Evolutionary conservation across 208 protist species (phyloP).

Genomic region (Angomonas desouzai): DNA sequence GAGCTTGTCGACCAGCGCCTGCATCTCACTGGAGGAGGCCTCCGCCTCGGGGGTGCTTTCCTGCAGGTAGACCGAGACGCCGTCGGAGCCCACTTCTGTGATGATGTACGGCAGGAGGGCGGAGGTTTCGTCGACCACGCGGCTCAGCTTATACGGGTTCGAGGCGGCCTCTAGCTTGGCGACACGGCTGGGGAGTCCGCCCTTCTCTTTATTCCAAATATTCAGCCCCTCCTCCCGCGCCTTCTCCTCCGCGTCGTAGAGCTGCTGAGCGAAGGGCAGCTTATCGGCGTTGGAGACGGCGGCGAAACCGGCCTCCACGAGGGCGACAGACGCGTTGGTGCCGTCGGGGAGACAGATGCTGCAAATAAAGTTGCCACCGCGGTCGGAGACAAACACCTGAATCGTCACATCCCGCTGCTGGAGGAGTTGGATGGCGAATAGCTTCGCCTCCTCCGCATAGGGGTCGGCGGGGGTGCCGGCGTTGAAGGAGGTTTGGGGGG

Average conservation of each 20-base stretch:
- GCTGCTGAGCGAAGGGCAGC: constrained; percentile 67
- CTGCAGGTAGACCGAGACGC: constrained; percentile 73
- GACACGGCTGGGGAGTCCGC: constrained; percentile 53
- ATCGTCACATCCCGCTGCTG: constrained; percentile 82
- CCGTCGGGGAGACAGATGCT: constrained; percentile 56
- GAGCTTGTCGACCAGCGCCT: constrained; percentile 53
- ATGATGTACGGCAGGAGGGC: constrained; percentile 42
- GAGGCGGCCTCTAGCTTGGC: constrained; percentile 52
- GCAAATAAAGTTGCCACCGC: constrained; percentile 84
- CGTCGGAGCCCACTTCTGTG: constrained; percentile 70
- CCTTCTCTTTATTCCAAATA: constrained; percentile 49
- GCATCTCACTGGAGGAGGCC: constrained; percentile 35
- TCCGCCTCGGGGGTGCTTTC: constrained; percentile 37
- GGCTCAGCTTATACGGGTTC: constrained; percentile 28
- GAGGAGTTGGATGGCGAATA: constrained; percentile 52
- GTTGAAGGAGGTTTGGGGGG: constrained; percentile 50
- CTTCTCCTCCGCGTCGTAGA: constrained; percentile 59
- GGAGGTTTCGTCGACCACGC: constrained; percentile 41
- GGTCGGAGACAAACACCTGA: constrained; percentile 82
- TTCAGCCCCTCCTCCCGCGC: constrained; percentile 48
- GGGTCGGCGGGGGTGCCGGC: constrained; percentile 40
- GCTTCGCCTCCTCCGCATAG: constrained; percentile 73
- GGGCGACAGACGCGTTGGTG: constrained; percentile 65
- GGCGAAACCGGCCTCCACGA: constrained; percentile 71
- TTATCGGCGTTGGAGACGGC: constrained; percentile 72